phyloP scores from a whole-genome alignment of 495 filamentous ascomycete species.

The Saxispiralis lemnorum region DNA sequence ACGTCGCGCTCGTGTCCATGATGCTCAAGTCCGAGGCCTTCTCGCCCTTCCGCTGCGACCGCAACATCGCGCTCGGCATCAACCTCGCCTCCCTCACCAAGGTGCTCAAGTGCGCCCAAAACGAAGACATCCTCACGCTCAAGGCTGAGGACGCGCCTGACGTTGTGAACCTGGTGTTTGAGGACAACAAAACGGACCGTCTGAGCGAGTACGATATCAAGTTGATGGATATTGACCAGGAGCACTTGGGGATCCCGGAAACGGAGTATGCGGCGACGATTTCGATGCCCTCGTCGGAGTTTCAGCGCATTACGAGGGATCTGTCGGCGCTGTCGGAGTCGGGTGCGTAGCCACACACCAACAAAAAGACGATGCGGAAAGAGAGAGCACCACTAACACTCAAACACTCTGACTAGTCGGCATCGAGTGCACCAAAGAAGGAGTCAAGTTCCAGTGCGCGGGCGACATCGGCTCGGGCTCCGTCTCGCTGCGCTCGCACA shows the following conservation, averaged over 20 bases:
- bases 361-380: too few species aligned
- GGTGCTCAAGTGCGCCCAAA: constrained; percentile 84
- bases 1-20: constrained; percentile 98
- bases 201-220: constrained; percentile 98
- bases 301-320: constrained; percentile 87
- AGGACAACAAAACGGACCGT: constrained; percentile 74
- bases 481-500: constrained; percentile 77
- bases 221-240: constrained; percentile 99
- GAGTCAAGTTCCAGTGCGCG: constrained; percentile 82
- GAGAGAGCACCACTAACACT: not conserved
- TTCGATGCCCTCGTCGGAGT: constrained; percentile 74
- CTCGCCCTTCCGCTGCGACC: constrained; percentile 94
- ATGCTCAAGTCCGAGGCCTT: constrained; percentile 90
- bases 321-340: constrained; percentile 83
- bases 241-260: constrained; percentile 95
- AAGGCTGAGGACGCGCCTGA: constrained; percentile 97
- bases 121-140: constrained; percentile 85
- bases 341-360: constrained; percentile 34
- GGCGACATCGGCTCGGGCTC: constrained; percentile 93
- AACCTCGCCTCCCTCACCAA: constrained; percentile 93
- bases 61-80: constrained; percentile 94
- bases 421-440: constrained; percentile 93
- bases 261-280: constrained; percentile 92
- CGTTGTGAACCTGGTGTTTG: constrained; percentile 85
- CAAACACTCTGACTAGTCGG: constrained; percentile 41